Percentiles rank a stretch among this genome's conserved stretches.
These are phyloP conservation scores for Serendipita sp. DNA, from an alignment of 768 basidiomycete genomes.

Conservation along the genomic window DNA sequence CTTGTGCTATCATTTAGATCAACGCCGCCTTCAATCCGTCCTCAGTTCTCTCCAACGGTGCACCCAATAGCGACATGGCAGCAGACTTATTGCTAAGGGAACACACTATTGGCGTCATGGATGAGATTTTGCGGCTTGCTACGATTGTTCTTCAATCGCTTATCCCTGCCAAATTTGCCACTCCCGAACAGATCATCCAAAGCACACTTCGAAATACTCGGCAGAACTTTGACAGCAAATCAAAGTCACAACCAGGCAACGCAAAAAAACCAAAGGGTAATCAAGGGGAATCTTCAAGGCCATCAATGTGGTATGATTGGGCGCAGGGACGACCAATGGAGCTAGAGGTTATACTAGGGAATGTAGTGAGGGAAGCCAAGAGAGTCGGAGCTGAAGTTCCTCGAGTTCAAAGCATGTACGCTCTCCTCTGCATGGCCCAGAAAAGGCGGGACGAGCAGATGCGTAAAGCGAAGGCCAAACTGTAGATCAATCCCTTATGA, in stretches of 20 bases:
- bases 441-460: slow-evolving; percentile 12
- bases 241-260: not conserved
- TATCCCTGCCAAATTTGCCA: slow-evolving; percentile 16
- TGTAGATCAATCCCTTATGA: not conserved
- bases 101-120: slow-evolving; percentile 18
- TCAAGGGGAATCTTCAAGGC: slow-evolving; percentile 13
- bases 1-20: slow-evolving; percentile 9
- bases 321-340: slow-evolving; percentile 17
- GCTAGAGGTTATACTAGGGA: slow-evolving; percentile 20
- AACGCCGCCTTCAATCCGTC: slow-evolving; percentile 20
- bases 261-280: slow-evolving; percentile 4
- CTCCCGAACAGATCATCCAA: slow-evolving; percentile 16
- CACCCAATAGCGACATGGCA: slow-evolving; percentile 18
- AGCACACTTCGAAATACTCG: slow-evolving; percentile 15
- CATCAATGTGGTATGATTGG: slow-evolving; percentile 20
- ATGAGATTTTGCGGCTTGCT: slow-evolving; percentile 17
- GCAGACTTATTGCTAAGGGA: slow-evolving; percentile 14
- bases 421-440: slow-evolving; percentile 16
- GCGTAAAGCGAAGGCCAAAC: slow-evolving; percentile 7
- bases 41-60: slow-evolving; percentile 17
- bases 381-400: slow-evolving; percentile 18
- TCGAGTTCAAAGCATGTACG: slow-evolving; percentile 19
- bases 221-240: not conserved
- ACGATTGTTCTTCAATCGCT: slow-evolving; percentile 15
- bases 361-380: slow-evolving; percentile 18